Percentiles rank a stretch among this genome's conserved stretches.
These are phyloP conservation scores for Mycena leptocephala DNA, from an alignment of 768 basidiomycete genomes.

Conservation along the genomic window DNA sequence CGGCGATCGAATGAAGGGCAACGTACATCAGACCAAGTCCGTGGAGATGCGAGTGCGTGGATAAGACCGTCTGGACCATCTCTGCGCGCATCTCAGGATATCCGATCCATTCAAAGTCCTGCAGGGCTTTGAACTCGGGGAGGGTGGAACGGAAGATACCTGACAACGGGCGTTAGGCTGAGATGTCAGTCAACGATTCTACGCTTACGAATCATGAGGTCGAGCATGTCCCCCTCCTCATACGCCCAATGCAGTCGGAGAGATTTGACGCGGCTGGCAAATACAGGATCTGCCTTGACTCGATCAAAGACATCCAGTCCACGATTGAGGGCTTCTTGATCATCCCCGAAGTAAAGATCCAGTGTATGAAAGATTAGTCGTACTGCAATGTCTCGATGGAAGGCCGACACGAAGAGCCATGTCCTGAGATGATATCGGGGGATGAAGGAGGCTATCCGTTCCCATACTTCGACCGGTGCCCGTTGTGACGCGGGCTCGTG, in stretches of 20 bases:
- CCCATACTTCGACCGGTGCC: conserved; percentile 79
- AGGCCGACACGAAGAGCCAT: conserved; percentile 77
- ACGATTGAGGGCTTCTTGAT: conserved; percentile 69
- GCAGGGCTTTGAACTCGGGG: conserved; percentile 73
- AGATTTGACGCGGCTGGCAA: conserved; percentile 73
- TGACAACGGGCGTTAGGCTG: conserved; percentile 36
- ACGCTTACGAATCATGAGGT: conserved; percentile 68
- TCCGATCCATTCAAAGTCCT: conserved; percentile 85
- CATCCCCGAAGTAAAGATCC: conserved; percentile 79
- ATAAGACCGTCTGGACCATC: conserved; percentile 72
- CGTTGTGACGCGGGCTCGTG: conserved; percentile 74
- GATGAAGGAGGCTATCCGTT: conserved; percentile 72
- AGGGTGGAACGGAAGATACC: conserved; percentile 76
- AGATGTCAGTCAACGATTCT: background rate
- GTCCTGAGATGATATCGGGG: conserved; percentile 79
- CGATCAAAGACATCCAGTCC: conserved; percentile 80
- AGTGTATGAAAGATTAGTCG: conserved; percentile 78
- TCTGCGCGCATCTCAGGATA: conserved; percentile 81
- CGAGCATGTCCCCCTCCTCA: conserved; percentile 79
- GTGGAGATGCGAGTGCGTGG: conserved; percentile 68
- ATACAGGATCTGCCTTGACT: conserved; percentile 73
- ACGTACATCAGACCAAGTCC: conserved; percentile 74
- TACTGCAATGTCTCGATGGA: conserved; percentile 76
- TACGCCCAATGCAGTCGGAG: conserved; percentile 80
- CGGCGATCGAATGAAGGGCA: background rate